Base-by-base conservation (phyloP, 106 monocot genomes). In the Vanilla planifolia region DNA sequence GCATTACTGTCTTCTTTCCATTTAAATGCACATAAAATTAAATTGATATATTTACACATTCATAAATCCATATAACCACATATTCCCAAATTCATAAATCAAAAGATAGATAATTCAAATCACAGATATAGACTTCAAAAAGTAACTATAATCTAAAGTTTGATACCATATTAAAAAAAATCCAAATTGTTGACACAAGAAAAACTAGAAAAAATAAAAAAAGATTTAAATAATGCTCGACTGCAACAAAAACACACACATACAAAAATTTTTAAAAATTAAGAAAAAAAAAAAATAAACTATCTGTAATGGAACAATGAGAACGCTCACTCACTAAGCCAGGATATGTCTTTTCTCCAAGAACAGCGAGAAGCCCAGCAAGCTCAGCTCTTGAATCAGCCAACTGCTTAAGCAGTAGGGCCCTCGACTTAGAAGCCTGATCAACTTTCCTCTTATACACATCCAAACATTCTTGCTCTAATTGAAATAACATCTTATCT, bases 371-470 rank as follows among this genome's bases (percentile, higher is more conserved):
- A 74, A 83, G 74, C 33, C 48, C 75, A 17, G 75, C 65, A 27
- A 86, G 71, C 13, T 79, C 74, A 13, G 74, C 52, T 60, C 68
- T 73, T 23, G 86, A 79, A 60, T 86, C 80, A 66, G 91, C 79
- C 43, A 92, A 80, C 7, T 76, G 42, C 43, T 86, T 70, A 5
- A 92, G 79, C 43, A 92, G 82, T 0, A 61, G 53, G 4, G 80
- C 82, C 61, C 91, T 92, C 30, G 82, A 77, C 58, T 75, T 92
- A 0, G 83, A 67, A 37, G 91, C 85, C 50, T 86, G 83, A 51
- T 92, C 91, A 62, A 92, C 91, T 59, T 86, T 92, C 79, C 80
- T 80, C 67, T 68, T 92, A 67, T 86, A 92, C 23, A 92, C 91
- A 55, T 86, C 86, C 62, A 92, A 71, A 59, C 91, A 92, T 26